These are phyloP conservation scores for Nitzschia sp. DNA, from an alignment of 108 stramenopile species.

Conservation along the genomic window DNA sequence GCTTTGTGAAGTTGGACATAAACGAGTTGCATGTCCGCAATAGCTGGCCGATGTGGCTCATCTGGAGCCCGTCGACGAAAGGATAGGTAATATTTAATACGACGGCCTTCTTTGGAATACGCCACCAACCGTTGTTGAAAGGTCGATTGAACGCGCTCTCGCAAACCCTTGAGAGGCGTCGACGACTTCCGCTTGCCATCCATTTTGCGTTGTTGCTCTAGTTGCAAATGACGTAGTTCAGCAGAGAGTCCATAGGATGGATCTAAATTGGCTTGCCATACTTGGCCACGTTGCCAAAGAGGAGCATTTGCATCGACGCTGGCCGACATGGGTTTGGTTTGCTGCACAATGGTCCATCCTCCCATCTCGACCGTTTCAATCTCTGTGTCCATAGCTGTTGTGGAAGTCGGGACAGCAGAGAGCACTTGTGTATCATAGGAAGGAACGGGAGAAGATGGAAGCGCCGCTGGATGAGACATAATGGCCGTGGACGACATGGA, in stretches of 20 bases:
- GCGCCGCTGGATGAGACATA: background rate
- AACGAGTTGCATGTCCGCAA: slow-evolving; percentile 62
- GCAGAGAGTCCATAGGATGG: slow-evolving; percentile 36
- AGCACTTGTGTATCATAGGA: slow-evolving; percentile 6
- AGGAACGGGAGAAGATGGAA: slow-evolving; percentile 15
- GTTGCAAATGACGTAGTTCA: slow-evolving; percentile 14
- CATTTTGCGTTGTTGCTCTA: slow-evolving; percentile 12
- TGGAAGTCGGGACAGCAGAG: background rate
- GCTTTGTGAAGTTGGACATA: slow-evolving; percentile 61
- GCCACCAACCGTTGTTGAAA: slow-evolving; percentile 29
- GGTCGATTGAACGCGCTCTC: slow-evolving; percentile 37
- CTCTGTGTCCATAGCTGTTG: slow-evolving; percentile 8
- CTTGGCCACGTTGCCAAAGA: slow-evolving; percentile 13
- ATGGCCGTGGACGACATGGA: background rate
- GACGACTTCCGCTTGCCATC: background rate
- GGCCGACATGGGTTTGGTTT: slow-evolving; percentile 31
- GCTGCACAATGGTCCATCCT: slow-evolving; percentile 40
- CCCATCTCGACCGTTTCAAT: slow-evolving; percentile 18
- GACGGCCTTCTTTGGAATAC: background rate
- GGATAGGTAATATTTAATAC: slow-evolving; percentile 45
- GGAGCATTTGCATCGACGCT: background rate
- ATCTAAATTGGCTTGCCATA: slow-evolving; percentile 56
- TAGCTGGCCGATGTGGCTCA: slow-evolving; percentile 54
- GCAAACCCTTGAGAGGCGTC: slow-evolving; percentile 25
- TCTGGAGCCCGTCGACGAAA: slow-evolving; percentile 56